Base-by-base conservation (phyloP, 140 eudicot genomes). In the Stevia rebaudiana region DNA sequence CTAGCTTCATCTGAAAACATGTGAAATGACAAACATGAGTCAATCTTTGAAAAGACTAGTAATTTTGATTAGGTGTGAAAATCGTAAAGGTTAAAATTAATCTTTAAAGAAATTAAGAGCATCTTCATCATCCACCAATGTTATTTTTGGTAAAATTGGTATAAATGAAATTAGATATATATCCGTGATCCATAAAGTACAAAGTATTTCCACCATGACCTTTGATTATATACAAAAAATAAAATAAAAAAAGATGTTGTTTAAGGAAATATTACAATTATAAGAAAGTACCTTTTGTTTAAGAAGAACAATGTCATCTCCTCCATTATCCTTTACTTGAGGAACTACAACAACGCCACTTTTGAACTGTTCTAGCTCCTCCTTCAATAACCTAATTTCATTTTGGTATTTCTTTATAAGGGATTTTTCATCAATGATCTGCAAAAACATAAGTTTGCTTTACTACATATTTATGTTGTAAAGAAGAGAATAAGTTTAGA, bases 391-490 rank as follows among this genome's bases (percentile, higher is more conserved):
- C 42, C 92, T 94, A 68, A 92, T 92, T 80, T 88, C 96, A 71
- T 79, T 81, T 76, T 92, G 96, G 82, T 92, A 92, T 80, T 92
- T 92, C 79, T 92, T 92, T 71, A 92, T 92, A 17, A 92, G 94
- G 55, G 98, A 88, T 79, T 92, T 88, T 78, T 92, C 96, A 50
- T 92, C 98, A 64, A 92, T 88, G 58, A 92, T 92, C 98, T 92
- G 96, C 86, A 77, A 48, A 51, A 67, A 58, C 54, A 79, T 60
- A 54, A 21, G 63, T 36, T 68, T 70, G 46, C 33, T 46, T 68
- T 72, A 51, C n/a, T n/a, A n/a, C n/a, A n/a, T n/a, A 16, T 21
- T 18, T 43, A 40, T n/a, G n/a, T 58, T 31, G 16, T 16, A 43
- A 61, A 48, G 0, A 65, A 16, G 36, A 72, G 43, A 1, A 73